These are phyloP conservation scores for Heterobasidion occidentale DNA, from an alignment of 1,284 basidiomycete species.

Conservation along the genomic window DNA sequence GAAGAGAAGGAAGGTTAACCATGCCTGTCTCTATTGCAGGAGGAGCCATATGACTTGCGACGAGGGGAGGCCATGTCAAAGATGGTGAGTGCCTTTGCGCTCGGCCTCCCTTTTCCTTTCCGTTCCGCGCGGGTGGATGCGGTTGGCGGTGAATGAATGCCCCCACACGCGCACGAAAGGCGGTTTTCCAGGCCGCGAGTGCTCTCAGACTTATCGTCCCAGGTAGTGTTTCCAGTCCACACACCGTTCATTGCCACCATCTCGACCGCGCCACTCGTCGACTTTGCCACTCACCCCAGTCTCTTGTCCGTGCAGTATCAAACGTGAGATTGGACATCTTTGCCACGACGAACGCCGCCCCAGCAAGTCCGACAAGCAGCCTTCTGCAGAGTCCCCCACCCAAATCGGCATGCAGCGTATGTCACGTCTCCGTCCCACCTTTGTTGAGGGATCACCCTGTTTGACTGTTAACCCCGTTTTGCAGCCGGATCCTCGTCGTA, in stretches of 20 bases:
- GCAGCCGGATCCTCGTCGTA: conserved; percentile 21
- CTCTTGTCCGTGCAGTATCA: conserved; percentile 49
- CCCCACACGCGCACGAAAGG: background rate
- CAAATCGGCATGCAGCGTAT: conserved; percentile 25
- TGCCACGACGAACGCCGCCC: conserved; percentile 79
- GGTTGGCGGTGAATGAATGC: background rate
- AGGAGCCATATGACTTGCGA: conserved; percentile 94
- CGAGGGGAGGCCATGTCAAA: conserved; percentile 81
- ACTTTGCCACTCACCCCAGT: background rate
- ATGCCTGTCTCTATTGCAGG: conserved; percentile 91
- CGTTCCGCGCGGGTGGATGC: background rate
- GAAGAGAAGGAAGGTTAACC: conserved; percentile 78
- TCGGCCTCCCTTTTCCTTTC: conserved; percentile 4
- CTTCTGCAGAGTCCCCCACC: conserved; percentile 10
- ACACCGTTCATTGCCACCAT: background rate
- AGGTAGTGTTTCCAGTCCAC: background rate
- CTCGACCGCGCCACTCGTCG: background rate
- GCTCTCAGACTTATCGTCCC: background rate
- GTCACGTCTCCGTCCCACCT: conserved; percentile 3
- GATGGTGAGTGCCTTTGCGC: conserved; percentile 49
- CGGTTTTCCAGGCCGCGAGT: no score
- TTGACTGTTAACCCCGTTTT: conserved; percentile 13
- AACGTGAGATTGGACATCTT: conserved; percentile 85
- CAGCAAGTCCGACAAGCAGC: conserved; percentile 38
- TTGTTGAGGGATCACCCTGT: background rate